These are phyloP conservation scores for Spathaspora sp. DNA, from an alignment of 805 yeast species.

Conservation along the genomic window DNA sequence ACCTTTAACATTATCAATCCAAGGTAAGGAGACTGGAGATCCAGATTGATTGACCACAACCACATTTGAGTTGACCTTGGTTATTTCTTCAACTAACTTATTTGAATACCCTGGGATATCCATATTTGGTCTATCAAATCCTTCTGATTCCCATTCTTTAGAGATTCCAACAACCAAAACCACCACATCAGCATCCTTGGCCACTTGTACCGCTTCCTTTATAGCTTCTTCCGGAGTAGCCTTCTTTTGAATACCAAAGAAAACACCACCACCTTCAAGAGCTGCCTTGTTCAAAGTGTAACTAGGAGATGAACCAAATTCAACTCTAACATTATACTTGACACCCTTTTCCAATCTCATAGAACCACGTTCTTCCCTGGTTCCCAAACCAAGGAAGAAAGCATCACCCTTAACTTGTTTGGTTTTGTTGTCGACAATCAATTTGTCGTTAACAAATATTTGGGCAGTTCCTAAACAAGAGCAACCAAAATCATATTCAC, in stretches of 20 bases:
- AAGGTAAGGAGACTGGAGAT: conserved; percentile 30
- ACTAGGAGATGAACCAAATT: conserved; percentile 39
- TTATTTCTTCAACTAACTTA: conserved; percentile 20
- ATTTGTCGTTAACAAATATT: conserved; percentile 47
- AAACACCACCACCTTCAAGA: conserved; percentile 21
- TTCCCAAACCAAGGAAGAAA: conserved; percentile 44
- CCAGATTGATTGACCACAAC: conserved; percentile 32
- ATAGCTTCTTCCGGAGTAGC: conserved; percentile 22
- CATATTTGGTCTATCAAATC: conserved; percentile 26
- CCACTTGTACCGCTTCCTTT: conserved; percentile 20
- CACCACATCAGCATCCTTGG: conserved; percentile 25
- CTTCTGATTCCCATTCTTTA: conserved; percentile 30
- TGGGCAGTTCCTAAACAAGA: conserved; percentile 53
- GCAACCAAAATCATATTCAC: conserved; percentile 49
- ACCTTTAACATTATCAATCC: conserved; percentile 38
- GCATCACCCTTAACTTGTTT: conserved; percentile 45
- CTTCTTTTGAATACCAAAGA: conserved; percentile 18
- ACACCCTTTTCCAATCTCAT: conserved; percentile 41
- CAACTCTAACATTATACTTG: conserved; percentile 41
- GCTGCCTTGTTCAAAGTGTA: conserved; percentile 20
- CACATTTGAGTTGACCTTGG: conserved; percentile 24
- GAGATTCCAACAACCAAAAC: conserved; percentile 24
- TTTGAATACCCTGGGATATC: conserved; percentile 27
- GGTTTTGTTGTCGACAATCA: conserved; percentile 55
- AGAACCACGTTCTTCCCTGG: conserved; percentile 44